Evolutionary conservation across 768 basidiomycete genomes (phyloP).

Genomic region (Phylloporus rhodoxanthus): DNA sequence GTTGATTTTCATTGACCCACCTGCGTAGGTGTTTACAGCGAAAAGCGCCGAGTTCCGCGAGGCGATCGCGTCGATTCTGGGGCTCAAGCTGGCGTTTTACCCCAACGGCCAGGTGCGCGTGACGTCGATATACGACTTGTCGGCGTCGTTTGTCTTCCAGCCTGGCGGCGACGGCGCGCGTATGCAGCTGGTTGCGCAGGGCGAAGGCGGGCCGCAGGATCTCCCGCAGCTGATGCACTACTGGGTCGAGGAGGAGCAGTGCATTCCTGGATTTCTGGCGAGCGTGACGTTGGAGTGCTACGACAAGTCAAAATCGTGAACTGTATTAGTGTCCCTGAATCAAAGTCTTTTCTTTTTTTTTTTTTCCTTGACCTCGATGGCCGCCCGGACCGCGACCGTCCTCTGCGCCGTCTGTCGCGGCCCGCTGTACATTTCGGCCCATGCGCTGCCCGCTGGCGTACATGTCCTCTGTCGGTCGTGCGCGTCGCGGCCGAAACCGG

Average conservation of each 20-base stretch:
- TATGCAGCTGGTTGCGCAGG: conserved; percentile 72
- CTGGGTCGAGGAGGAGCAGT: conserved; percentile 83
- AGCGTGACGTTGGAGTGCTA: conserved; percentile 85
- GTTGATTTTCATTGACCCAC: neutral
- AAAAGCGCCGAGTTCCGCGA: conserved; percentile 91
- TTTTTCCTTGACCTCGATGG: neutral
- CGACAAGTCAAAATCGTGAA: conserved; percentile 54
- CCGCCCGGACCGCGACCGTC: neutral
- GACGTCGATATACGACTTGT: conserved; percentile 85
- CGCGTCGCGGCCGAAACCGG: too few relatives aligned
- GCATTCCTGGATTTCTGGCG: conserved; percentile 85
- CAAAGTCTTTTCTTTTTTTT: neutral
- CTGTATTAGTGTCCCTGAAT: neutral
- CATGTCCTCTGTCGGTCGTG: conserved; percentile 10
- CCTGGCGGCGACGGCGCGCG: conserved; percentile 45
- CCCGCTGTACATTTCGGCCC: neutral
- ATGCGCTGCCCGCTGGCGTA: neutral
- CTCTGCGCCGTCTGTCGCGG: conserved; percentile 11
- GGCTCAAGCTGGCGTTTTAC: conserved; percentile 87
- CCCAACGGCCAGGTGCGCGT: conserved; percentile 86
- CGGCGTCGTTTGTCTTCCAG: conserved; percentile 83
- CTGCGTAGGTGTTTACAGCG: conserved; percentile 64
- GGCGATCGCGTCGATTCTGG: conserved; percentile 82
- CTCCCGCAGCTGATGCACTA: conserved; percentile 71
- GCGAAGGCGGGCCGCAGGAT: conserved; percentile 70